Evolutionary conservation across 495 filamentous ascomycete genomes (phyloP).

Genomic region (Amphirosellinia nigrospora): DNA sequence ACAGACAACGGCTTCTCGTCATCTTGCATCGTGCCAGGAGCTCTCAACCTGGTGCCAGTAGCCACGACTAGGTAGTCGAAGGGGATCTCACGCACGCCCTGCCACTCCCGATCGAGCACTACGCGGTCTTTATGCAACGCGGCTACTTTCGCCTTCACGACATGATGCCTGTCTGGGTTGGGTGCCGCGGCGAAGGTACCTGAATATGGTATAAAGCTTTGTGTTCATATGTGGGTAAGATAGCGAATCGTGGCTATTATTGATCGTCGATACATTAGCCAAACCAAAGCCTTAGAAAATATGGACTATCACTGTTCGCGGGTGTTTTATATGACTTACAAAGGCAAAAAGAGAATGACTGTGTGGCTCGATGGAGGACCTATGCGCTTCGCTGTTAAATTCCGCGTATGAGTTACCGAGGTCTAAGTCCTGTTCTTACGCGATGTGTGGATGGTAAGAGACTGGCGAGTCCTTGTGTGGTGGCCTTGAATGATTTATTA

Average conservation of each 20-base stretch:
- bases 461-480: slow-evolving; percentile 37
- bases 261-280: not conserved
- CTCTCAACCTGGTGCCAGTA: slow-evolving; percentile 53
- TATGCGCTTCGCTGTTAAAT: slow-evolving; percentile 24
- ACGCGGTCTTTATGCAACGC: slow-evolving; percentile 48
- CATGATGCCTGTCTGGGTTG: slow-evolving; percentile 42
- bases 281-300: not conserved
- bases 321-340: slow-evolving; percentile 40
- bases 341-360: slow-evolving; percentile 62
- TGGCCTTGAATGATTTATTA: slow-evolving; percentile 22
- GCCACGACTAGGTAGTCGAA: slow-evolving; percentile 57
- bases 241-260: slow-evolving; percentile 56
- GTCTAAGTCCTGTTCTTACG: slow-evolving; percentile 22
- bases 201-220: slow-evolving; percentile 62
- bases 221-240: slow-evolving; percentile 56
- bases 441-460: slow-evolving; percentile 37
- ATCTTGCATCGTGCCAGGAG: slow-evolving; percentile 53
- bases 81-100: slow-evolving; percentile 47
- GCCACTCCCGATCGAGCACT: slow-evolving; percentile 55
- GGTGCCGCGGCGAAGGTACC: slow-evolving; percentile 45
- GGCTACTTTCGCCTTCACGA: slow-evolving; percentile 52
- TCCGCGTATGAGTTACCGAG: not conserved
- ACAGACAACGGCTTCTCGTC: slow-evolving; percentile 49
- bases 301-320: not conserved
- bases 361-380: slow-evolving; percentile 57